A percentile compares a stretch with the other conserved stretches of the same genome.
phyloP scores from a whole-genome alignment of 1,284 basidiomycete species.

The Irpex sp. region DNA sequence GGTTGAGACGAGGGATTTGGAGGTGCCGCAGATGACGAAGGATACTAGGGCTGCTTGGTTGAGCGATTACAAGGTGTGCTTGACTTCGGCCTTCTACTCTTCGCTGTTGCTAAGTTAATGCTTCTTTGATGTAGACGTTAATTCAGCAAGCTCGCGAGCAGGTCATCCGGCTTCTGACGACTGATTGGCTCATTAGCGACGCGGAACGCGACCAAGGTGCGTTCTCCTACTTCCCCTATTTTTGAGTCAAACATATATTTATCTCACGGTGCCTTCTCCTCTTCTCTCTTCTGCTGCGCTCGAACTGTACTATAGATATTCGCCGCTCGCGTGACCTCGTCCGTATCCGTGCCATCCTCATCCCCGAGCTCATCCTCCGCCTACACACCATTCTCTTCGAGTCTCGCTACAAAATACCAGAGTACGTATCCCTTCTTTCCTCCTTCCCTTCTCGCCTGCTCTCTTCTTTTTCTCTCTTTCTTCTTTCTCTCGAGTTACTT shows the following conservation, averaged over 20 bases:
- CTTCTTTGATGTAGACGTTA: constrained; percentile 34
- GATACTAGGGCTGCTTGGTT: constrained; percentile 62
- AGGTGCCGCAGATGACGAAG: constrained; percentile 50
- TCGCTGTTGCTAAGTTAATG: neutral
- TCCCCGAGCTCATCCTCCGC: constrained; percentile 89
- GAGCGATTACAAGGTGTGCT: constrained; percentile 55
- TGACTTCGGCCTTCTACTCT: constrained; percentile 1
- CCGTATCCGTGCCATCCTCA: constrained; percentile 83
- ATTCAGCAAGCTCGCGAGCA: constrained; percentile 59
- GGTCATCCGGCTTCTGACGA: constrained; percentile 64
- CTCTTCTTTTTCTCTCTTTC: too few relatives aligned
- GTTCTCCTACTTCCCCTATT: constrained; percentile 9
- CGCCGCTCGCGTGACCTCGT: constrained; percentile 67
- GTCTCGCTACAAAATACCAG: constrained; percentile 62
- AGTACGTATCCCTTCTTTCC: too few relatives aligned
- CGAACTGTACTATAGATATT: constrained; percentile 35
- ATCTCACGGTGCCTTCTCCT: too few relatives aligned
- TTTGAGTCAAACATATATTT: too few relatives aligned
- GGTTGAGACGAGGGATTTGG: constrained; percentile 52
- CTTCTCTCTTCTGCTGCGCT: neutral
- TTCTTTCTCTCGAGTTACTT: neutral
- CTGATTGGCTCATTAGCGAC: constrained; percentile 70
- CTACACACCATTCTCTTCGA: constrained; percentile 75
- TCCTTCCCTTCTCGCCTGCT: too few relatives aligned
- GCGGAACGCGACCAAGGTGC: constrained; percentile 39